phyloP scores from a whole-genome alignment of 208 protist species.

The Trypanosoma cruzi region DNA sequence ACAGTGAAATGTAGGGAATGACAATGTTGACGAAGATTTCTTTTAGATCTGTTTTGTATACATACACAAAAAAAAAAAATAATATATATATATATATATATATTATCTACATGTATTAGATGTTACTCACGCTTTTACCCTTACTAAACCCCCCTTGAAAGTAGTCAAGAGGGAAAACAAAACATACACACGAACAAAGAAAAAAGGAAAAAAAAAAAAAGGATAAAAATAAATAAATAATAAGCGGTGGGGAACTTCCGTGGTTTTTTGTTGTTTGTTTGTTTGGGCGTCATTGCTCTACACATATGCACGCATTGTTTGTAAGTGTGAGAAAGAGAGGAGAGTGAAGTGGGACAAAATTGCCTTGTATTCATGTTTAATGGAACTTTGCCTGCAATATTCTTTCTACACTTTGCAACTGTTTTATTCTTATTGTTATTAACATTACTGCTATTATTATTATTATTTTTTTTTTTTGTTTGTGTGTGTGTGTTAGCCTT shows the following conservation, averaged over 20 bases:
- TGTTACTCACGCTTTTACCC: not conserved
- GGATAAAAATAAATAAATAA: not conserved
- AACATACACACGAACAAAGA: no score
- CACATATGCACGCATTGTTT: not conserved
- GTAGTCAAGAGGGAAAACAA: no score
- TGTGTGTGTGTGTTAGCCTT: constrained; percentile 16
- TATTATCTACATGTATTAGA: no score
- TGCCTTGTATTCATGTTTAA: not conserved
- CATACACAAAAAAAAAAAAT: no score
- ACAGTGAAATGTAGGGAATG: not conserved
- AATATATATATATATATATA: no score
- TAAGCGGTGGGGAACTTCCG: not conserved
- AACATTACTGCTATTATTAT: no score
- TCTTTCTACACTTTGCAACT: no score
- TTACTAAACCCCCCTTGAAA: not conserved
- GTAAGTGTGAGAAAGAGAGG: constrained; percentile 1
- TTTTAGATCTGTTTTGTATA: constrained; percentile 2
- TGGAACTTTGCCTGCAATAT: constrained; percentile 9
- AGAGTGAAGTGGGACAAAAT: constrained; percentile 6
- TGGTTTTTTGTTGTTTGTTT: not conserved
- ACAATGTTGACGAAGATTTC: not conserved
- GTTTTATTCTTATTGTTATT: constrained; percentile 22
- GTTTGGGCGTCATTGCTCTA: not conserved
- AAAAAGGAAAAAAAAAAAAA: no score
- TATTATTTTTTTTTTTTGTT: constrained; percentile 17